Percentiles rank a stretch among this genome's conserved stretches.
Evolutionary conservation across 345 rosid species (phyloP).

Genomic region (Bretschneidera sinensis): DNA sequence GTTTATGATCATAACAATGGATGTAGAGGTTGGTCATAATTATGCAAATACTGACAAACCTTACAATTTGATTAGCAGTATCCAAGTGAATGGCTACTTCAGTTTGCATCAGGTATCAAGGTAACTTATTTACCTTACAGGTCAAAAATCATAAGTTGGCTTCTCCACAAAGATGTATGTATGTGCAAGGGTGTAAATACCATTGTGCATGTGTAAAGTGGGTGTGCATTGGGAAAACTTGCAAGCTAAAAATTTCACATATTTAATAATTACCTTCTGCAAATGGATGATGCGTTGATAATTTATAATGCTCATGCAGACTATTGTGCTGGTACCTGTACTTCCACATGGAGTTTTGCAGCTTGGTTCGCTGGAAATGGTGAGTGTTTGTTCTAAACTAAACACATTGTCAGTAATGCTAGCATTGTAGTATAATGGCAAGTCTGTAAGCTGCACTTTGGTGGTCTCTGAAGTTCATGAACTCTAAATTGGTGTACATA

Average conservation of each 20-base stretch:
- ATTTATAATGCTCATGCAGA: conserved; percentile 36
- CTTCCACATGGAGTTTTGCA: conserved; percentile 64
- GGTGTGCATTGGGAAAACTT: too few species aligned
- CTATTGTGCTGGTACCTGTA: conserved; percentile 50
- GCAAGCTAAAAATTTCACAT: not conserved
- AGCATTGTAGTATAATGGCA: not conserved
- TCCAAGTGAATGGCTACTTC: conserved; percentile 62
- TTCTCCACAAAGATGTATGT: conserved; percentile 7
- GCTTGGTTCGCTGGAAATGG: conserved; percentile 59
- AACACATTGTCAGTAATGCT: conserved; percentile 4
- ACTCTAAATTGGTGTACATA: too few species aligned
- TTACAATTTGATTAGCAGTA: conserved; percentile 34
- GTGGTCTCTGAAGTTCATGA: not conserved
- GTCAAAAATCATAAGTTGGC: not conserved
- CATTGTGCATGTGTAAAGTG: not conserved
- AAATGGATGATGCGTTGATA: conserved; percentile 9
- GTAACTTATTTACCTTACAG: conserved; percentile 29
- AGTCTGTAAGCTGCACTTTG: not conserved
- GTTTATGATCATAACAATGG: conserved; percentile 4
- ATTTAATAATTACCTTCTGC: not conserved
- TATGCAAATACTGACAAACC: not conserved
- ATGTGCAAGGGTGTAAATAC: not conserved
- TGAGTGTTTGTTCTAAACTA: conserved; percentile 21
- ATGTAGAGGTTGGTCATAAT: not conserved
- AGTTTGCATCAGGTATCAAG: conserved; percentile 56